Percentiles rank a stretch among this genome's conserved stretches.
Evolutionary conservation across 2,329 filamentous ascomycete genomes (phyloP).

Genomic region (Cephalotrichum gorgonifer): DNA sequence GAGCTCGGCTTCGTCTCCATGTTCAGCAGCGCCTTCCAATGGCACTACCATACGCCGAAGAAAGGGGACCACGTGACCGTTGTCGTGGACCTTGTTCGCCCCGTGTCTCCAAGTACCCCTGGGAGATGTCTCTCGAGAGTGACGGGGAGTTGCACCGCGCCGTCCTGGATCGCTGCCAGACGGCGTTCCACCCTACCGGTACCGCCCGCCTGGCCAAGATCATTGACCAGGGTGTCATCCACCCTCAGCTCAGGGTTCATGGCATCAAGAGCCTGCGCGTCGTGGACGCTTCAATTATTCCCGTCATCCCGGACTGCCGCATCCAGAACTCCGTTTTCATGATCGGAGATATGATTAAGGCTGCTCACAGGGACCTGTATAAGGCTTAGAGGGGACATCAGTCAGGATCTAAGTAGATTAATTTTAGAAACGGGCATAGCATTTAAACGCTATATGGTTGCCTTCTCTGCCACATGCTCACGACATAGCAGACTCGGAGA

Average conservation of each 20-base stretch:
- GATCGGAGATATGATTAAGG: too few relatives aligned
- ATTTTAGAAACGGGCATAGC: too few relatives aligned
- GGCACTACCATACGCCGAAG: slow-evolving; percentile 30
- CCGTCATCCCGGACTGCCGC: slow-evolving; percentile 32
- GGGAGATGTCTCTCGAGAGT: slow-evolving; percentile 44
- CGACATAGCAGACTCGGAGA: too few relatives aligned
- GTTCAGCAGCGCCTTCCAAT: slow-evolving; percentile 40
- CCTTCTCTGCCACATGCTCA: too few relatives aligned
- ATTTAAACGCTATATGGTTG: too few relatives aligned
- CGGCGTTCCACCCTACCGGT: slow-evolving; percentile 34
- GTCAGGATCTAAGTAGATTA: too few relatives aligned
- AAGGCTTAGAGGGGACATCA: too few relatives aligned
- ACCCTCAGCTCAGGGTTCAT: slow-evolving; percentile 30
- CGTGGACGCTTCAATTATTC: slow-evolving; percentile 37
- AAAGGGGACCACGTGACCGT: slow-evolving; percentile 43
- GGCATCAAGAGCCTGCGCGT: slow-evolving; percentile 36
- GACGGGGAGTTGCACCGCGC: slow-evolving; percentile 45
- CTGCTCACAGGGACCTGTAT: too few relatives aligned
- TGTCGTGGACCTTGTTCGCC: slow-evolving; percentile 36
- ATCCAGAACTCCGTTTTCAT: slow-evolving; percentile 44
- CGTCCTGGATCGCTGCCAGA: slow-evolving; percentile 49
- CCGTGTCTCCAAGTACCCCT: slow-evolving; percentile 42
- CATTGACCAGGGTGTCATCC: slow-evolving; percentile 33
- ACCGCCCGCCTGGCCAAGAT: slow-evolving; percentile 35
- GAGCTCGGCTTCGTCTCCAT: slow-evolving; percentile 52